Evolutionary conservation across 2,329 filamentous ascomycete species (phyloP), one percentile per base, ranked within the genome.

Genomic region (Diaporthe vexans): DNA sequence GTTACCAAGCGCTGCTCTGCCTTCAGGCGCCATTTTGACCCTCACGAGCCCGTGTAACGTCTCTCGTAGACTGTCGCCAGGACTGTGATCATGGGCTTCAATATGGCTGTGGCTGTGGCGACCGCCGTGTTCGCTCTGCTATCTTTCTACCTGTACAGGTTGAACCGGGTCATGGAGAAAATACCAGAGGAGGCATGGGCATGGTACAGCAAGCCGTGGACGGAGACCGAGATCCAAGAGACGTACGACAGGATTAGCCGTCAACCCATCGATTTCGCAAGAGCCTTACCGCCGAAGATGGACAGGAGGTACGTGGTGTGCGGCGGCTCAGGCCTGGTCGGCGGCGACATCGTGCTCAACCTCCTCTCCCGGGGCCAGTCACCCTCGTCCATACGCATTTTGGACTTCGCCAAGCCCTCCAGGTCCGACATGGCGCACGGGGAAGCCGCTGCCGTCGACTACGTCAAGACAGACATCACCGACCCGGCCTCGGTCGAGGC

Each of bases 261-360:
- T n/a, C 76, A 80, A 4, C 84, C 84, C 0, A 78, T 86, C 26
- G 81, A 86, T 72, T 86, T 84, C 74, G 77, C 76, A 9, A 79
- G 81, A 40, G 80, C 82, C 51, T 76, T 87, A 24, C 86, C 86
- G 5, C 83, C 82, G 1, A 82, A 80, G 72, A 77, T 84, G 63
- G 80, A 84, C 17, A 82, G 86, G 57, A 82, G 85, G 37, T 88
- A 87, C 76, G 77, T 88, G 46, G 81, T 87, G 5, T 85, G 86
- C 6, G 86, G 86, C 19, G 86, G 86, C 17, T 86, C 85, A n/a
- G 86, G 78, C 51, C 76, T 79, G 3, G 86, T 88, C 17, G 87
- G 87, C 3, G 85, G 86, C 29, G 85, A 85, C 80, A 84, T 88
- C 46, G 82, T 87, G n/a, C 80, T 84, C 21, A 86, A 88, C 73